Evolutionary conservation across 2,329 filamentous ascomycete species (phyloP), one percentile per base, ranked within the genome.

Genomic region (Alternaria gansuensis): DNA sequence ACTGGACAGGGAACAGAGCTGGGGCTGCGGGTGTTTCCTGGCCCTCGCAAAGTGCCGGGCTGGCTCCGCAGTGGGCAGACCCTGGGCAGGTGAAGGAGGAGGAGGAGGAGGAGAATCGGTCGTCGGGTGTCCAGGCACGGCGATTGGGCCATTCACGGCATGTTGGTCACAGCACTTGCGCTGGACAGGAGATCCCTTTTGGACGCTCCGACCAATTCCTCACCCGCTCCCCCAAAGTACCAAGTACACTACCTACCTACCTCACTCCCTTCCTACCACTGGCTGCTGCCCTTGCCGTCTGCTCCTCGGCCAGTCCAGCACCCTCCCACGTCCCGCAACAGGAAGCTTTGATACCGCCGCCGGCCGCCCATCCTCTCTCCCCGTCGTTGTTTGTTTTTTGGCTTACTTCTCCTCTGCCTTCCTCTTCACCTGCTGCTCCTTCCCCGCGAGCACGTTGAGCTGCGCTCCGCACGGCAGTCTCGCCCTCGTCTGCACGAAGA

Each of bases 171-270:
- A 60, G 48, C 49, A 61, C 31, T 60, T 67, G 63, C 53, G 57
- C 54, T 65, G 62, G 52, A 64, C 59, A 63, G 60, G 66, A 59
- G 56, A 57, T 69, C 65, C 67, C 67, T 59, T 69, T 66, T 66
- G 64, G 69, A 70, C 69, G 70, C 69, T 68, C 61, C 66, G 64
- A 61, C 64, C 69, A 70, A 67, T 66, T 67, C 63, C 59, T 64
- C 68, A 62, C 57, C 37, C 50, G 52, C 59, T 43, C 41, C 34
- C 40, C 51, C 59, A 23, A 40, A 50, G 17, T 17, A 17, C 13
- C 48, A 41, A 21, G 37, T 43, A 29, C 23, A 29, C 50, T 17
- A 17, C 17, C 17, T 17, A 17, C 17, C 17, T 17, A 17, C 17
- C 17, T 17, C 17, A 17, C 17, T 17, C 17, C 17, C 17, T 17